Evolutionary conservation across 2,329 filamentous ascomycete species (phyloP), one percentile per base, ranked within the genome.

Genomic region (Didymella exigua): DNA sequence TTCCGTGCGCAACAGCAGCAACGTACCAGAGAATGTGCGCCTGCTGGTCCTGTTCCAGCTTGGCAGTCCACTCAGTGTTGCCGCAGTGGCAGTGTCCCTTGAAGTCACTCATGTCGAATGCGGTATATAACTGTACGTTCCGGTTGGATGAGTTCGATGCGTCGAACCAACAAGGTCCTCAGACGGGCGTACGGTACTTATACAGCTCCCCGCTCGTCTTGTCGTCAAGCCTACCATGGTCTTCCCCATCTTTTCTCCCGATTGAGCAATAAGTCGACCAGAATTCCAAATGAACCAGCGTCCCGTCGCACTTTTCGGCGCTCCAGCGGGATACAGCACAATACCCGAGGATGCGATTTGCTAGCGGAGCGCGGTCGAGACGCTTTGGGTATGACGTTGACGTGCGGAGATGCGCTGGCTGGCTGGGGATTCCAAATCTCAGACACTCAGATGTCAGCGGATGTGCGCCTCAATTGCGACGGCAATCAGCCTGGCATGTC

Each of bases 51-150:
- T 76, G 65, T 37, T 70, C 75, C 53, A 85, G 74, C 55, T 77
- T 79, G 46, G 78, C 81, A 37, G 78, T 76, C 79, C 80, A 85
- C 61, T 81, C 74, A 42, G 76, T 79, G 64, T 82, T 73, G 65
- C 82, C 81, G 69, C 83, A 85, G 67, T 84, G 81, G 76, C 83
- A 85, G 40, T 78, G 75, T 66, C 81, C 83, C 49, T 76, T 70
- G 67, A 78, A 80, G 42, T 71, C 34, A 18, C 34, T 37, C 34
- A 37, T 37, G 21, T 75, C 31, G 77, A 68, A 19, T 23, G n/a
- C 8, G 30, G 43, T 36, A 36, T 36, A 33, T 5, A 18, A 26
- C 8, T 31, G n/a, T 18, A 14, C 9, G 8, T 21, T 10, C 7
- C 38, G 29, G 41, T 41, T 49, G 46, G 46, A 40, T 19, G 16